Evolutionary conservation across 1,284 basidiomycete species (phyloP).

Genomic region (Hemileia vastatrix): DNA sequence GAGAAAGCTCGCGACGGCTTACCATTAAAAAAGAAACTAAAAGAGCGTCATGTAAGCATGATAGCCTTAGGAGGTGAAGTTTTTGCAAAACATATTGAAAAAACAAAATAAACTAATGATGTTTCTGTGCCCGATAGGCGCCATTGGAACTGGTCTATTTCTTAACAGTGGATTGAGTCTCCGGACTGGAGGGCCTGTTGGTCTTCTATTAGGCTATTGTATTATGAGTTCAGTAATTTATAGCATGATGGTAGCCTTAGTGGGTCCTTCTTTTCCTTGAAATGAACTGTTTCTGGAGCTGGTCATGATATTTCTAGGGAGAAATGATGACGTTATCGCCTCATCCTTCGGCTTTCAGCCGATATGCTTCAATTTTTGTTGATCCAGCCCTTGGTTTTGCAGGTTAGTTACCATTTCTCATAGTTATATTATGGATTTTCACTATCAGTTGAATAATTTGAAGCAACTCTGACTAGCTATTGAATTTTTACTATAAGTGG

Average conservation of each 20-base stretch:
- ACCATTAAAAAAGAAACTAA: slow-evolving; percentile 7
- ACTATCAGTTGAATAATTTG: too few relatives aligned
- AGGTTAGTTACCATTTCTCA: background rate
- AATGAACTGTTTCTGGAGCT: too few relatives aligned
- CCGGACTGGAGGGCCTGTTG: slow-evolving; percentile 8
- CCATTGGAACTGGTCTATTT: slow-evolving; percentile 17
- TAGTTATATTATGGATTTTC: too few relatives aligned
- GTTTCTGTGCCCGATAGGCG: too few relatives aligned
- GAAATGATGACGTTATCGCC: slow-evolving; percentile 17
- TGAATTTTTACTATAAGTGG: too few relatives aligned
- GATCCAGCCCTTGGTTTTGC: slow-evolving; percentile 20
- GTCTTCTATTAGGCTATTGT: slow-evolving; percentile 1
- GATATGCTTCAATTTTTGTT: slow-evolving; percentile 19
- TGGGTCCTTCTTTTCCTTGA: slow-evolving; percentile 1
- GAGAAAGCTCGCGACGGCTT: too few relatives aligned
- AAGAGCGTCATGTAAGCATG: slow-evolving; percentile 18
- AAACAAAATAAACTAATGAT: too few relatives aligned
- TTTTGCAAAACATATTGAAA: too few relatives aligned
- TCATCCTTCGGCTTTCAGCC: slow-evolving; percentile 12
- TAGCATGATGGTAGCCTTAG: slow-evolving; percentile 15
- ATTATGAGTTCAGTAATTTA: slow-evolving; percentile 15
- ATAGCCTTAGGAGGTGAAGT: slow-evolving; percentile 19
- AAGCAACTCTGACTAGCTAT: too few relatives aligned
- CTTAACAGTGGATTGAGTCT: slow-evolving; percentile 3
- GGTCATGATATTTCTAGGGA: too few relatives aligned